Evolutionary conservation across 176 grass and related monocot genomes (phyloP).

Genomic region (Puya raimondii): DNA sequence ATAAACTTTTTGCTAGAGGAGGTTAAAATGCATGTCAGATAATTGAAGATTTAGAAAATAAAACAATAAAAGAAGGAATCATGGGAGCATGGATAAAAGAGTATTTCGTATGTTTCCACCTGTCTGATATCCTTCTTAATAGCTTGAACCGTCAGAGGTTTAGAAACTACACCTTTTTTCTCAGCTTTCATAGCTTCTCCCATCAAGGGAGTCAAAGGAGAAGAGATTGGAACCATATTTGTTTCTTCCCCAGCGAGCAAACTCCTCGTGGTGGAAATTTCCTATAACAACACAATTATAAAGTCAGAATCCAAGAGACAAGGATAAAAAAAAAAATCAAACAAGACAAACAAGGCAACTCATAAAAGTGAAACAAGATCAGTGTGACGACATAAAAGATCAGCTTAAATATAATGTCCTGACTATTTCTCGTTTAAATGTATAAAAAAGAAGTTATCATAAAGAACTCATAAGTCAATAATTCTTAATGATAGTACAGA

Average conservation of each 20-base stretch:
- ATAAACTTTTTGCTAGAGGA: no score
- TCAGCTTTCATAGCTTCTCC: constrained; percentile 32
- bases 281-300: constrained; percentile 25
- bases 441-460: not conserved
- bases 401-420: not conserved
- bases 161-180: constrained; percentile 33
- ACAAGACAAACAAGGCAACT: constrained; percentile 12
- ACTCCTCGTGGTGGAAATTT: constrained; percentile 56
- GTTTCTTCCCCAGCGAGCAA: constrained; percentile 54
- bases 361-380: not conserved
- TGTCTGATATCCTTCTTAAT: constrained; percentile 78
- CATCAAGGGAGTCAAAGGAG: constrained; percentile 53
- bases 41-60: not conserved
- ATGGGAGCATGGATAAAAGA: not conserved
- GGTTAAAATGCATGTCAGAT: no score
- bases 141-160: constrained; percentile 56
- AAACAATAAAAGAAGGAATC: not conserved
- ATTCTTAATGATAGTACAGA: not conserved
- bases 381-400: not conserved
- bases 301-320: not conserved
- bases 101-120: constrained; percentile 19
- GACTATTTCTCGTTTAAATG: not conserved
- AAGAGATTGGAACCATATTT: constrained; percentile 61
- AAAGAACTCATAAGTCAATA: not conserved
- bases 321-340: not conserved